Percentiles rank a stretch among this genome's conserved stretches.
Conservation (phyloP, 768 basidiomycete genomes). For the Favolaschia claudopus region DNA sequence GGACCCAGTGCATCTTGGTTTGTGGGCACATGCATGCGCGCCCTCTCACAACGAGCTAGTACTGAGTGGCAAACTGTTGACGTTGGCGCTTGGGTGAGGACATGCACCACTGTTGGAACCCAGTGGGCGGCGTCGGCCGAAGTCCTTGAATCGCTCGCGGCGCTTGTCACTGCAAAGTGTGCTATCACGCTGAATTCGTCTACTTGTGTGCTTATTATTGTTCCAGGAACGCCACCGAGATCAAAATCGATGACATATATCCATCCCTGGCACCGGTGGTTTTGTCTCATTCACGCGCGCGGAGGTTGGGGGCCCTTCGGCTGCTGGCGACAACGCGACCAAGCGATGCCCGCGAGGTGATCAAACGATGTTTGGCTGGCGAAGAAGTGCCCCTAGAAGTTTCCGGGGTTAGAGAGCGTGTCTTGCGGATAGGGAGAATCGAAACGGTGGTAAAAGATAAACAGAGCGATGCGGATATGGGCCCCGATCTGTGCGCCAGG, state of each 20-base stretch:
- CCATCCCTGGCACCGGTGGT: constrained; percentile 59
- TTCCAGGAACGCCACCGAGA: constrained; percentile 26
- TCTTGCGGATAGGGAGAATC: constrained; percentile 78
- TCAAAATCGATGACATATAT: constrained; percentile 60
- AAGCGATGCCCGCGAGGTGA: constrained; percentile 55
- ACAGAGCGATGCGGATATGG: constrained; percentile 52
- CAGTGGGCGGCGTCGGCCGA: constrained; percentile 66
- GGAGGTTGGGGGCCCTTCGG: constrained; percentile 71
- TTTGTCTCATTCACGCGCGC: constrained; percentile 72
- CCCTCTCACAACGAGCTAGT: constrained; percentile 52
- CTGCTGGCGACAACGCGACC: constrained; percentile 63
- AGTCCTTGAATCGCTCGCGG: constrained; percentile 62
- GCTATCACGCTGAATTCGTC: constrained; percentile 17
- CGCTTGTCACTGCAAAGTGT: constrained; percentile 56
- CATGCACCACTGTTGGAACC: constrained; percentile 40
- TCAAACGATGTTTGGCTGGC: constrained; percentile 75
- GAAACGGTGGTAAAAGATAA: constrained; percentile 61
- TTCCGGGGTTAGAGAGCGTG: constrained; percentile 84
- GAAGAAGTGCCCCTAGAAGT: constrained; percentile 84
- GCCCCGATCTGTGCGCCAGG: constrained; percentile 68
- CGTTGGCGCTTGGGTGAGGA: constrained; percentile 55
- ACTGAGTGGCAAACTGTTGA: constrained; percentile 61
- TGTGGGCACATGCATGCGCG: constrained; percentile 64
- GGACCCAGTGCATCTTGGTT: constrained; percentile 58
- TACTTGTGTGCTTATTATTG: constrained; percentile 14